Conservation (phyloP, 176 grass and related monocot species). For the Aegilops tauschii region DNA sequence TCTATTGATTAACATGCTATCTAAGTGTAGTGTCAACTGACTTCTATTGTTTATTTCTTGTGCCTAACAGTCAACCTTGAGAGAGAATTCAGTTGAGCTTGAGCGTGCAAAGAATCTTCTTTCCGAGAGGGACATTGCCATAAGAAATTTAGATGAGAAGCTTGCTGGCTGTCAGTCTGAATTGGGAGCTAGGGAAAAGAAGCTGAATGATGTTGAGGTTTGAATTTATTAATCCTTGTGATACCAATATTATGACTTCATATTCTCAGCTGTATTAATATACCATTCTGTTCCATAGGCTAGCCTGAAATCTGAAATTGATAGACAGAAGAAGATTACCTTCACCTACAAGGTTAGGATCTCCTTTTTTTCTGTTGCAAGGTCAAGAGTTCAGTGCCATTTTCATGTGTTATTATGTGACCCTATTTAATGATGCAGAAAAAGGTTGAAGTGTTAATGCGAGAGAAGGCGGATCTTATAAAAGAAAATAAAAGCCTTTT, state of each 20-base stretch:
- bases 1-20: neutral
- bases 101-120: slow-evolving; percentile 64
- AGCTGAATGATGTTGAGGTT: slow-evolving; percentile 83
- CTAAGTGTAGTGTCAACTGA: neutral
- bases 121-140: slow-evolving; percentile 65
- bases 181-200: slow-evolving; percentile 67
- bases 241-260: neutral
- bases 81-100: slow-evolving; percentile 52
- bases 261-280: slow-evolving; percentile 16
- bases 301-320: slow-evolving; percentile 61
- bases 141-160: slow-evolving; percentile 74
- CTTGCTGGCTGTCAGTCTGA: slow-evolving; percentile 63
- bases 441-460: slow-evolving; percentile 46
- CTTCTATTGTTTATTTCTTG: slow-evolving; percentile 7
- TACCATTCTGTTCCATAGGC: slow-evolving; percentile 39
- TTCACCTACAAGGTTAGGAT: slow-evolving; percentile 44
- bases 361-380: slow-evolving; percentile 19
- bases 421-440: slow-evolving; percentile 51
- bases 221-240: slow-evolving; percentile 20
- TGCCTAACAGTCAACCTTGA: slow-evolving; percentile 47
- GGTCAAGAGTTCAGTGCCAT: neutral
- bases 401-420: neutral
- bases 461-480: slow-evolving; percentile 53
- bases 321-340: slow-evolving; percentile 48
- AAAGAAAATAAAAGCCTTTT: slow-evolving; percentile 64